Evolutionary conservation across 148 eudicot species (phyloP), one percentile per base, ranked within the genome.

Genomic region (Vaccinium myrtillus): DNA sequence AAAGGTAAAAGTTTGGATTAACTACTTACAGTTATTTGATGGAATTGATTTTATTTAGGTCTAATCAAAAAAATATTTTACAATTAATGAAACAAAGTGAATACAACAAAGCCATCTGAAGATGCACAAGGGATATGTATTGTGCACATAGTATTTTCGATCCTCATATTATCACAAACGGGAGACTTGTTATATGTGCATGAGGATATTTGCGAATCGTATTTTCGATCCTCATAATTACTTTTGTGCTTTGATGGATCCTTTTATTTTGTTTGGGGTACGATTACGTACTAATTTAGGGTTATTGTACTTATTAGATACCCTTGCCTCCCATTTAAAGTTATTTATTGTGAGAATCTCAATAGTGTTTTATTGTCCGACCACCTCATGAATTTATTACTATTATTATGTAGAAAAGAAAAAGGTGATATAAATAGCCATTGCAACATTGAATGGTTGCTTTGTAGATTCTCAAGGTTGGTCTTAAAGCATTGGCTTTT

Each of bases 391-490:
- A 46, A 53, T 55, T 73, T 75, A 43, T 43, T 43, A 36, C 39
- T 36, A 3, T 43, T 36, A 3, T 43, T 27, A 56, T 59, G 50
- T 51, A 67, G 50, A 46, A 14, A 69, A 50, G 10, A 36, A 74
- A 74, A 82, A 83, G 56, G 84, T 82, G 67, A 82, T 30, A 73
- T 27, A 25, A 4, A 12, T 10, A 61, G 23, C 18, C 13, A 46
- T 0, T 6, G 18, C 23, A 12, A 43, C 18, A 61, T 32, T 30
- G 69, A 70, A 16, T 30, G 81, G 78, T 85, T 74, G 75, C 90
- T 90, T 90, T 92, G 87, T 83, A 85, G 89, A 89, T 89, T 92
- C 90, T 89, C 87, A 85, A 84, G 86, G 83, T 74, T 87, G 91
- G 93, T 91, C 92, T 81, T 81, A 87, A 89, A 90, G 87, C 70